Evolutionary conservation across 306 rosid species (phyloP).

Genomic region (Quercus ilex): DNA sequence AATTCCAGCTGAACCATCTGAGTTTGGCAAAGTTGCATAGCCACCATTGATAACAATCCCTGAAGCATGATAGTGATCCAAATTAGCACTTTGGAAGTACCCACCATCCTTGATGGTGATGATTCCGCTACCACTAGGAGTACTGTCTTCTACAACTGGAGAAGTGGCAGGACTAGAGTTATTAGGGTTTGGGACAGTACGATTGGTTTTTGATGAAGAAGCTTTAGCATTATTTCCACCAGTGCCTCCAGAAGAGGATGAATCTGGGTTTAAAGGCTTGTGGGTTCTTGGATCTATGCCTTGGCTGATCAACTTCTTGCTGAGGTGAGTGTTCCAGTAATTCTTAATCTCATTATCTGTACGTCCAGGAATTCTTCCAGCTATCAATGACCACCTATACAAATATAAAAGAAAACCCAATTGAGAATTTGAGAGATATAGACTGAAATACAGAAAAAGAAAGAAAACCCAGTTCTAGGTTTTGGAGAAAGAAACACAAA

Average conservation of each 20-base stretch:
- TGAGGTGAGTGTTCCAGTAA: constrained; percentile 89
- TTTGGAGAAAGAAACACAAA: background rate
- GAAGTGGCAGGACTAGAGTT: background rate
- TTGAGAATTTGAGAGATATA: background rate
- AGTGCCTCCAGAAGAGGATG: background rate
- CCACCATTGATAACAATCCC: background rate
- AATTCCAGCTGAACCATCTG: constrained; percentile 19
- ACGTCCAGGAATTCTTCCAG: constrained; percentile 91
- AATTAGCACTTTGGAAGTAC: background rate
- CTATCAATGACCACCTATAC: constrained; percentile 81
- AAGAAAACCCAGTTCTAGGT: background rate
- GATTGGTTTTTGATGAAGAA: constrained; percentile 5
- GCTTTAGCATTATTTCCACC: background rate
- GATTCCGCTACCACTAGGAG: background rate
- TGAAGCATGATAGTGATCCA: background rate
- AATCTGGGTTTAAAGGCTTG: constrained; percentile 51
- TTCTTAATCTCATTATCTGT: constrained; percentile 90
- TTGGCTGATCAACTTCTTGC: constrained; percentile 83
- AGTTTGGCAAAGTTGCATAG: constrained; percentile 1
- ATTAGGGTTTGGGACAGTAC: constrained; percentile 2
- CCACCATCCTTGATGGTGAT: background rate
- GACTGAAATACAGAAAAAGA: background rate
- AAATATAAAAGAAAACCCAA: no score
- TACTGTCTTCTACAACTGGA: background rate
- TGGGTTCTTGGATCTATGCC: constrained; percentile 94